These are phyloP conservation scores for Arachnomyces sp. DNA, from an alignment of 2,329 filamentous ascomycete species.

Conservation along the genomic window DNA sequence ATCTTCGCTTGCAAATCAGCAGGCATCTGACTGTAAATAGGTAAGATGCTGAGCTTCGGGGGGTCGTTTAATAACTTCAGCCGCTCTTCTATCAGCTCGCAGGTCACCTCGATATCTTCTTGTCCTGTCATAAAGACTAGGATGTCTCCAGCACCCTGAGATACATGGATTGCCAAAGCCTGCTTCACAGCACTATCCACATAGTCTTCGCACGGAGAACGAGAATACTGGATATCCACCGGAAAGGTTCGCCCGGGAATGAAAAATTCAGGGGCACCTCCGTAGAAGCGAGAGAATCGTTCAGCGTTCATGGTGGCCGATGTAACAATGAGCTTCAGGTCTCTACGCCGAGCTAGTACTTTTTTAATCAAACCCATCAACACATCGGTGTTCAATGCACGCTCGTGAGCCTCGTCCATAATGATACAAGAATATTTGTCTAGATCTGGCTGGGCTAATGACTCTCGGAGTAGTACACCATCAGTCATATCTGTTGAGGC, in stretches of 20 bases:
- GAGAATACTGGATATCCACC: conserved; percentile 91
- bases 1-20: conserved; percentile 97
- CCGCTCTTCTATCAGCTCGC: conserved; percentile 82
- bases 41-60: conserved; percentile 85
- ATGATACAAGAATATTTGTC: conserved; percentile 98
- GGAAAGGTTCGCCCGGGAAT: conserved; percentile 96
- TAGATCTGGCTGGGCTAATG: conserved; percentile 81
- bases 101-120: conserved; percentile 96
- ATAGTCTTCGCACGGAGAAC: conserved; percentile 93
- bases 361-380: conserved; percentile 98
- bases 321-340: conserved; percentile 93
- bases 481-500: conserved; percentile 75
- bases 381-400: conserved; percentile 93
- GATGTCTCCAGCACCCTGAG: conserved; percentile 86
- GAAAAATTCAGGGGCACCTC: conserved; percentile 89
- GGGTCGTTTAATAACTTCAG: conserved; percentile 87
- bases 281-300: conserved; percentile 91
- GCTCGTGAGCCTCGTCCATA: conserved; percentile 98
- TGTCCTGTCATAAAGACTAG: conserved; percentile 99
- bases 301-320: conserved; percentile 99
- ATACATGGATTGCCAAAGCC: conserved; percentile 90
- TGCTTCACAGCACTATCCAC: conserved; percentile 96
- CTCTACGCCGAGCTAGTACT: conserved; percentile 77
- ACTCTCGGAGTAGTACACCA: conserved; percentile 87
- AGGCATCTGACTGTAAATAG: conserved; percentile 99